Percentiles rank a stretch among this genome's conserved stretches.
These are phyloP conservation scores for Clohesyomyces aquaticus DNA, from an alignment of 495 filamentous ascomycete genomes.

Conservation along the genomic window DNA sequence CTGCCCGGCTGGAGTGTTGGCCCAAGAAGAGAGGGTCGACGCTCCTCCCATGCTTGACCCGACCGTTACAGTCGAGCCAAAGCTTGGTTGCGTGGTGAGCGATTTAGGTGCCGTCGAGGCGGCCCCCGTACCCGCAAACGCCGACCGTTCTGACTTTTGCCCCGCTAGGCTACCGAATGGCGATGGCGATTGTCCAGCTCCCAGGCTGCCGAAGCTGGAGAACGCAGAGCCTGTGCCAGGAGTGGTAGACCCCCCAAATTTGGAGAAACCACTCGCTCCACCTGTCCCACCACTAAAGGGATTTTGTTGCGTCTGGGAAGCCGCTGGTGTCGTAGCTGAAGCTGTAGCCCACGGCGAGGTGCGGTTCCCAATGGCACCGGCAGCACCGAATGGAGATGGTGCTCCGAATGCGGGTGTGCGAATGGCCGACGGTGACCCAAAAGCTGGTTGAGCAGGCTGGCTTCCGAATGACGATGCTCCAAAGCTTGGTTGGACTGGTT, in stretches of 20 bases:
- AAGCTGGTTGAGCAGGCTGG: constrained; percentile 31
- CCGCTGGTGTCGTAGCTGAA: constrained; percentile 34
- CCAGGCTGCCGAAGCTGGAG: constrained; percentile 35
- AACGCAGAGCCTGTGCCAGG: constrained; percentile 26
- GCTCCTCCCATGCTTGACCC: constrained; percentile 39
- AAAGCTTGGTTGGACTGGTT: constrained; percentile 37
- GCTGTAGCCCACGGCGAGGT: constrained; percentile 51
- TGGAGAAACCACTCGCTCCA: constrained; percentile 22
- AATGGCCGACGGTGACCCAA: constrained; percentile 50
- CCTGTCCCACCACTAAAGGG: constrained; percentile 32
- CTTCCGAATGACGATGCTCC: constrained; percentile 50
- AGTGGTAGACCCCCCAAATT: constrained; percentile 16
- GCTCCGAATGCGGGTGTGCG: constrained; percentile 37
- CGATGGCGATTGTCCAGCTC: constrained; percentile 26
- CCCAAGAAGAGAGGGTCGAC: constrained; percentile 35
- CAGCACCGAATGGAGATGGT: constrained; percentile 57
- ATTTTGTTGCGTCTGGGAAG: constrained; percentile 25
- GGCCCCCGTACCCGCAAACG: constrained; percentile 13
- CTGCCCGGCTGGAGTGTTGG: constrained; percentile 32
- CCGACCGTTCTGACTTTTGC: constrained; percentile 21
- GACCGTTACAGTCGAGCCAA: constrained; percentile 49
- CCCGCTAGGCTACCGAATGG: constrained; percentile 26
- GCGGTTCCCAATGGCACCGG: constrained; percentile 48
- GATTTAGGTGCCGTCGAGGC: constrained; percentile 8
- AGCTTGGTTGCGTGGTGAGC: constrained; percentile 40